Evolutionary conservation across 805 yeast genomes (phyloP), one percentile per base, ranked within the genome.

Genomic region (Metschnikowia aberdeeniae): DNA sequence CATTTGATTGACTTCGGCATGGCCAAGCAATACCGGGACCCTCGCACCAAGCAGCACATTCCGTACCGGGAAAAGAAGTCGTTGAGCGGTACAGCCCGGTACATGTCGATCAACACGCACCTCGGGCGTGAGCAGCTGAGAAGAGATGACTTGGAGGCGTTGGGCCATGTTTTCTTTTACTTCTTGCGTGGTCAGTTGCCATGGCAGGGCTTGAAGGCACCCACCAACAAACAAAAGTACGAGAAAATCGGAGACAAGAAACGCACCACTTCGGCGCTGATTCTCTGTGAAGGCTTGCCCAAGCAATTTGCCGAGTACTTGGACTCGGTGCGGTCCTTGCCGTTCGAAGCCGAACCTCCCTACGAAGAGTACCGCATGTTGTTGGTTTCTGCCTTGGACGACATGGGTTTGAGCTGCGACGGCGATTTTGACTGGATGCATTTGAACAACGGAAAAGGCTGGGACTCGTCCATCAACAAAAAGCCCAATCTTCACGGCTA

Each of bases 161-260:
- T 92, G 60, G 98, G 97, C 41, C 92, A 92, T 63, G 97, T 92
- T 43, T 76, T 93, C 57, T 87, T 92, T 57, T 92, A 92, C 69
- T 93, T 92, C 64, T 86, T 96, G 67, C 81, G 96, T 47, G 98
- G 99, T 36, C 86, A 95, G 13, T 79, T 92, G 59, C 99, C 99
- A 44, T 92, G 99, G 99, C 99, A 92, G 70, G 99, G 99, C 4
- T 78, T 92, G 60, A 89, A 89, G 68, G 99, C 98, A 33, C 93
- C 92, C 22, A 89, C 97, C 12, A 92, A 92, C 72, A 87, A 95
- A 71, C 97, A 92, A 67, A 92, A 93, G 69, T 92, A 92, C 68
- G 97, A 92, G 70, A 80, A 97, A 51, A 93, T 92, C 58, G 83
- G 92, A 82, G 97, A 92, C 64, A 88, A 87, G 74, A 92, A 92